Evolutionary conservation across 2,329 filamentous ascomycete species (phyloP).

Genomic region (Sphaerulina populicola): DNA sequence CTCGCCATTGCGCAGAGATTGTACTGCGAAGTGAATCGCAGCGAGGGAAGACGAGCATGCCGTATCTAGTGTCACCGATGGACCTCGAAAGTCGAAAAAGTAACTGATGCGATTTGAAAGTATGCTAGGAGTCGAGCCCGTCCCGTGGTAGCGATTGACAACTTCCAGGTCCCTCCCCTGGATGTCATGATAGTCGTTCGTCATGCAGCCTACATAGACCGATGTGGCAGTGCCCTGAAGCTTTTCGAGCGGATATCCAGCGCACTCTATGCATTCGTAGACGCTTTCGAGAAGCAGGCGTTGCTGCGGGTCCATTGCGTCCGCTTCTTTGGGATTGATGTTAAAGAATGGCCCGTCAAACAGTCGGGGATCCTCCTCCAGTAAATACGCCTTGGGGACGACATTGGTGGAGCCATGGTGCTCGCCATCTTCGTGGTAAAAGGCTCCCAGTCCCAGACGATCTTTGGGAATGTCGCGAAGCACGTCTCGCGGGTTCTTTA

Average conservation of each 20-base stretch:
- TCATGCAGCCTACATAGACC: conserved; percentile 23
- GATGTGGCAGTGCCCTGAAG: conserved; percentile 18
- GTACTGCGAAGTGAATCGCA: conserved; percentile 31
- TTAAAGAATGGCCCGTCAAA: conserved; percentile 26
- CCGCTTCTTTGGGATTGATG: conserved; percentile 19
- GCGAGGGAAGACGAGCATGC: conserved; percentile 41
- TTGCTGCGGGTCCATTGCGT: conserved; percentile 27
- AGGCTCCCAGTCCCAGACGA: conserved; percentile 20
- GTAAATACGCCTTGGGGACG: conserved; percentile 18
- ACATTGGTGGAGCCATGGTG: conserved; percentile 18
- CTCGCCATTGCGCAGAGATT: conserved; percentile 28
- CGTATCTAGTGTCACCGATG: conserved; percentile 34
- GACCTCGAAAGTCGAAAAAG: conserved; percentile 22
- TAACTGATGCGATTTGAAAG: conserved; percentile 24
- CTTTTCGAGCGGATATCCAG: conserved; percentile 13
- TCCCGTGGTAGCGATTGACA: conserved; percentile 19
- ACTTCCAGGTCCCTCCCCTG: conserved; percentile 19
- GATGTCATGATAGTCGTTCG: conserved; percentile 21
- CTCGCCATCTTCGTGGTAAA: conserved; percentile 21
- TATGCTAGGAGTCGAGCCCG: conserved; percentile 19
- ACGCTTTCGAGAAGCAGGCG: conserved; percentile 23
- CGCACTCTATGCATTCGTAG: conserved; percentile 21
- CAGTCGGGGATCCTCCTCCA: conserved; percentile 19
- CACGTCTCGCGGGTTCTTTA: conserved; percentile 14
- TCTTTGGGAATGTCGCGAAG: conserved; percentile 17